These are phyloP conservation scores for Fonsecaea erecta DNA, from an alignment of 2,329 filamentous ascomycete genomes.

Conservation along the genomic window DNA sequence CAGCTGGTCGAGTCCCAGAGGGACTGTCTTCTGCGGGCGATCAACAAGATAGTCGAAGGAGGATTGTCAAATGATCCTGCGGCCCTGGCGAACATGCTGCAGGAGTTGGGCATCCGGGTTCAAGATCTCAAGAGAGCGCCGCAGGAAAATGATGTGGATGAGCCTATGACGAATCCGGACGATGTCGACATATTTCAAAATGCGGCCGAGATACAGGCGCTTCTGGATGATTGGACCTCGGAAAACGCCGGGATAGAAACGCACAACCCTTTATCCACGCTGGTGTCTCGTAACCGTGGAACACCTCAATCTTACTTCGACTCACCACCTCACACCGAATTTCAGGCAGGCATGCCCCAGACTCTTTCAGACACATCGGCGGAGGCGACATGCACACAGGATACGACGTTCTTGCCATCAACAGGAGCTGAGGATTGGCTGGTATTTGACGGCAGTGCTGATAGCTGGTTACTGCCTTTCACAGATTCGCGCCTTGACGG, in stretches of 20 bases:
- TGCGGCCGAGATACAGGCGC: constrained; percentile 1
- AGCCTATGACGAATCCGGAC: not conserved
- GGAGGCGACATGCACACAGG: not conserved
- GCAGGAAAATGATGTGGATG: constrained; percentile 1
- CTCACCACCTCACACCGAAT: not conserved
- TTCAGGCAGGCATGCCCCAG: not conserved
- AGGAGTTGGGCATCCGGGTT: constrained; percentile 12
- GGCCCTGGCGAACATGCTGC: constrained; percentile 12
- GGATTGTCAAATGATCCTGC: constrained; percentile 9
- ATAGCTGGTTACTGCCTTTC: not conserved
- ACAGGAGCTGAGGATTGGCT: not conserved
- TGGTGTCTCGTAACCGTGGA: not conserved
- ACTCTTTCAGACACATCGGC: not conserved
- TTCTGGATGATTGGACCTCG: not conserved
- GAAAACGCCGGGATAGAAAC: not conserved
- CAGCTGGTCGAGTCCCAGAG: constrained; percentile 25
- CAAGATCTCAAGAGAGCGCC: constrained; percentile 14
- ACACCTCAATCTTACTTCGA: not conserved
- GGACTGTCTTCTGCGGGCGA: constrained; percentile 15
- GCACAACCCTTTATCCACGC: not conserved
- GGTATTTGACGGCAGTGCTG: not conserved
- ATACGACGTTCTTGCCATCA: not conserved
- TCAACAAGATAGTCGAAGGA: constrained; percentile 7
- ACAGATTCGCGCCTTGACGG: not conserved
- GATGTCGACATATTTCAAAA: constrained; percentile 4